phyloP scores from a whole-genome alignment of 1,284 basidiomycete genomes.

The Ustilago shanxiensis region DNA sequence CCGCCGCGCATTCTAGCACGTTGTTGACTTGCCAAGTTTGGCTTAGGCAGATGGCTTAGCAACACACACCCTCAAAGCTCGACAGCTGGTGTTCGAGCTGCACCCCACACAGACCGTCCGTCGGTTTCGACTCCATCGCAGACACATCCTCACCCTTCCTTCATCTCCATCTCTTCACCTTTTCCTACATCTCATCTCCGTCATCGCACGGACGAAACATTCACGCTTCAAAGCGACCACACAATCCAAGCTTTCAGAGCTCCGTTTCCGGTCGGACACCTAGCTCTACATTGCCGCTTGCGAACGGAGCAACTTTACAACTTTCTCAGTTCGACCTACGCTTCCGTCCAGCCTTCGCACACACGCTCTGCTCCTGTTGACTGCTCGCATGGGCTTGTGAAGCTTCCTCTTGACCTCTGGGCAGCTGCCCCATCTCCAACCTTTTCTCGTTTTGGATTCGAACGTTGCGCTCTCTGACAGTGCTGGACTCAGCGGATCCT shows the following conservation, averaged over 20 bases:
- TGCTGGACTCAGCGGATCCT: not conserved
- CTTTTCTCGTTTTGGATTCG: not conserved
- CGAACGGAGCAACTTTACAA: not conserved
- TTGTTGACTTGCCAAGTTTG: not conserved
- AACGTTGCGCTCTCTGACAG: no score
- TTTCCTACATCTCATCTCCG: not conserved
- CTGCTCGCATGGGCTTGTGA: conserved; percentile 26
- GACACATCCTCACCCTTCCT: not conserved
- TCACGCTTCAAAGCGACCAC: not conserved
- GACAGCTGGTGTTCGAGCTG: no score
- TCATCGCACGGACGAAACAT: not conserved
- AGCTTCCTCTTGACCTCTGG: not conserved
- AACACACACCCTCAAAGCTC: not conserved
- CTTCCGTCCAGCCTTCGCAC: not conserved
- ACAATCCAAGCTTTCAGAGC: not conserved
- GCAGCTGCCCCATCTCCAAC: conserved; percentile 3
- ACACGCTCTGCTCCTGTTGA: not conserved
- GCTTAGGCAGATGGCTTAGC: conserved; percentile 1
- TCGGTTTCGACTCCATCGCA: not conserved
- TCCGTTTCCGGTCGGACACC: not conserved
- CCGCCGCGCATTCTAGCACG: not conserved
- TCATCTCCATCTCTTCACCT: not conserved
- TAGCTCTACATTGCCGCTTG: not conserved
- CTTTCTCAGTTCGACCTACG: not conserved
- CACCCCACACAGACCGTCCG: not conserved